Percentiles rank a stretch among this genome's conserved stretches.
Evolutionary conservation across 768 basidiomycete genomes (phyloP).

Genomic region (Leccinum boreale): DNA sequence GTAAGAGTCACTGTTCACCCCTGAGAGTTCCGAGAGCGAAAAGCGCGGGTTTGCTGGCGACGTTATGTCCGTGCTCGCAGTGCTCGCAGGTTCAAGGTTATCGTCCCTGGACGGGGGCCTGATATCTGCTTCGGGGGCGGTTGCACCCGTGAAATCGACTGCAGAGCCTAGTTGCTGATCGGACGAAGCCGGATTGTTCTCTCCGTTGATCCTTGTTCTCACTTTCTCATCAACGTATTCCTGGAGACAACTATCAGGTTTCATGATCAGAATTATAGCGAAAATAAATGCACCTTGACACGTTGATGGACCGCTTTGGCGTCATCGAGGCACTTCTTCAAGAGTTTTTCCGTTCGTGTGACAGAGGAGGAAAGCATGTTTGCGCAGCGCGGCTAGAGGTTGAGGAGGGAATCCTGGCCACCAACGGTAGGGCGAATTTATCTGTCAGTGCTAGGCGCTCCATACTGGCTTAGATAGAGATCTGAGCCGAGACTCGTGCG

Average conservation of each 20-base stretch:
- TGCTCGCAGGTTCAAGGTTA: neutral
- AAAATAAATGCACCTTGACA: slow-evolving; percentile 2
- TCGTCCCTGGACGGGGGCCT: neutral
- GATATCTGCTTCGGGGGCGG: neutral
- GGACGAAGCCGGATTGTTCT: neutral
- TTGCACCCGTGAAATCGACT: neutral
- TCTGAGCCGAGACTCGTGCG: neutral
- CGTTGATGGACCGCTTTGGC: slow-evolving; percentile 4
- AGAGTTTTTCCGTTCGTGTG: neutral
- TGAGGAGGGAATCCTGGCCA: neutral
- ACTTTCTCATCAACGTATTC: neutral
- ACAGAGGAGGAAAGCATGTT: slow-evolving; percentile 7
- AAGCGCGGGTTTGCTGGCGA: neutral
- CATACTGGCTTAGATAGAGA: neutral
- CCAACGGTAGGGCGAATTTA: slow-evolving; percentile 9
- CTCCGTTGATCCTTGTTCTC: slow-evolving; percentile 1
- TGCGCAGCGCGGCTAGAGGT: neutral
- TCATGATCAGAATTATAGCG: neutral
- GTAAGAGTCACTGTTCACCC: neutral
- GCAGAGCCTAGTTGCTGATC: neutral
- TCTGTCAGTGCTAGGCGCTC: neutral
- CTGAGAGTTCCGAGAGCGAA: neutral
- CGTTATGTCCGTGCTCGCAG: neutral
- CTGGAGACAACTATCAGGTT: slow-evolving; percentile 1
- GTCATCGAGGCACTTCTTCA: slow-evolving; percentile 1